These are phyloP conservation scores for Cystobasidium slooffiae DNA, from an alignment of 1,284 basidiomycete species.

Conservation along the genomic window DNA sequence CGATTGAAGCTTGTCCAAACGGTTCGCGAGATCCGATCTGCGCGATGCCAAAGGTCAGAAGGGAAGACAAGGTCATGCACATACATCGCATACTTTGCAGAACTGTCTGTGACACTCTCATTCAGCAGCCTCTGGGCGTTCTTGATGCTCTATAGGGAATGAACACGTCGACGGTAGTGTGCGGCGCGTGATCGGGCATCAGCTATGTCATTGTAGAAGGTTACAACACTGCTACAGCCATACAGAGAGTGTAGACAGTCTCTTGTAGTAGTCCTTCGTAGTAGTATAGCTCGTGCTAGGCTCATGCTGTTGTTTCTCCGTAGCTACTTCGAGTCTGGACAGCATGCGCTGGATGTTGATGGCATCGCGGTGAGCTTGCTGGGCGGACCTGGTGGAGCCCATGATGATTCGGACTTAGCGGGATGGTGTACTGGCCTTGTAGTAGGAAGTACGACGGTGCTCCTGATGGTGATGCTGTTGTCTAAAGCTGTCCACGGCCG, in stretches of 20 bases:
- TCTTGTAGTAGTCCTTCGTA: constrained; percentile 31
- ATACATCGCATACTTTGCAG: background rate
- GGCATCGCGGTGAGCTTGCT: constrained; percentile 36
- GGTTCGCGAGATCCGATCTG: background rate
- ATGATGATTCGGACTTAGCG: background rate
- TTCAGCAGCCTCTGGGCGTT: constrained; percentile 25
- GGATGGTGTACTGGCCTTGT: background rate
- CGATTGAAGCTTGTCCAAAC: constrained; percentile 11
- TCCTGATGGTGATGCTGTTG: background rate
- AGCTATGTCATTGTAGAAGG: background rate
- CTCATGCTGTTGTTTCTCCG: constrained; percentile 18
- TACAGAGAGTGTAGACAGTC: constrained; percentile 29
- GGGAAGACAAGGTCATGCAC: background rate
- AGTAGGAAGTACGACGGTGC: background rate
- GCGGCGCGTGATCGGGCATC: background rate
- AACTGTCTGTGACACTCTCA: constrained; percentile 1
- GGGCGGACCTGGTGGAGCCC: constrained; percentile 11
- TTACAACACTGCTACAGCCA: background rate
- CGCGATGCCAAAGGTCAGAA: background rate
- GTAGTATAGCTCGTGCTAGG: constrained; percentile 9
- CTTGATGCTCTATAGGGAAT: constrained; percentile 22
- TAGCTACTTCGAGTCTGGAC: constrained; percentile 17
- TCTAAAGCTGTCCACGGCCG: too few relatives aligned
- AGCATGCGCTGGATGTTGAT: constrained; percentile 41
- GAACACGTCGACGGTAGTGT: background rate